A percentile compares a stretch with the other conserved stretches of the same genome.
Conservation (phyloP, 208 protist genomes). For the Leishmania aethiopica region DNA sequence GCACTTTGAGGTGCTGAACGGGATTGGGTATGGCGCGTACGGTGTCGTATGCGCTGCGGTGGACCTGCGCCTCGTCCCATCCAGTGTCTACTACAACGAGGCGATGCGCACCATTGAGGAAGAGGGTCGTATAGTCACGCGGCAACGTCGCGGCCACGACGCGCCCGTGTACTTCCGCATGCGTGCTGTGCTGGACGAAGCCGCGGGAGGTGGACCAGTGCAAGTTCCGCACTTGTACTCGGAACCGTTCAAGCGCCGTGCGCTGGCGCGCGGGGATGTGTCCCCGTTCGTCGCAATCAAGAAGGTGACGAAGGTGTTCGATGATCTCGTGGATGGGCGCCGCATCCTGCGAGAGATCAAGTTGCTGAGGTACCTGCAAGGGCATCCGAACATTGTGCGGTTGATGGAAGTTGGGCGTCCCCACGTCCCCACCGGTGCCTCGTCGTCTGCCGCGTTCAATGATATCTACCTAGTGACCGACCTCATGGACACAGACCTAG, state of each 20-base stretch:
- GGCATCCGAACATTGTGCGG: constrained; percentile 90
- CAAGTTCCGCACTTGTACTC: constrained; percentile 32
- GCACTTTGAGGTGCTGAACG: constrained; percentile 66
- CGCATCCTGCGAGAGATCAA: constrained; percentile 94
- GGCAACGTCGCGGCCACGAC: constrained; percentile 9
- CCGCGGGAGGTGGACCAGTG: constrained; percentile 11
- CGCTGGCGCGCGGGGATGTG: constrained; percentile 18
- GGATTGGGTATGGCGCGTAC: constrained; percentile 73
- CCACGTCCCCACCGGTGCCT: constrained; percentile 55
- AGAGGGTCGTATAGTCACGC: constrained; percentile 30
- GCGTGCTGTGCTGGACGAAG: constrained; percentile 4
- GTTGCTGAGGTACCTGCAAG: constrained; percentile 87
- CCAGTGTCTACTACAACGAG: constrained; percentile 43
- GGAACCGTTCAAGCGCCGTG: constrained; percentile 39
- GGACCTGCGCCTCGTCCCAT: constrained; percentile 48
- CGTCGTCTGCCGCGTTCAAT: constrained; percentile 62
- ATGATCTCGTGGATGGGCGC: constrained; percentile 94
- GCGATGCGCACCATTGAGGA: constrained; percentile 35
- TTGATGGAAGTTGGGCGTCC: constrained; percentile 93
- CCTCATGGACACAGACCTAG: constrained; percentile 96
- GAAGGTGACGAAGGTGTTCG: constrained; percentile 93
- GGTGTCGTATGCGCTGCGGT: constrained; percentile 77
- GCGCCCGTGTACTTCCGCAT: constrained; percentile 30
- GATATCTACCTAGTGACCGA: constrained; percentile 82
- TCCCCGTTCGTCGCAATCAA: constrained; percentile 95